Evolutionary conservation across 2,329 filamentous ascomycete species (phyloP), one percentile per base, ranked within the genome.

Genomic region (Dothistroma septosporum): DNA sequence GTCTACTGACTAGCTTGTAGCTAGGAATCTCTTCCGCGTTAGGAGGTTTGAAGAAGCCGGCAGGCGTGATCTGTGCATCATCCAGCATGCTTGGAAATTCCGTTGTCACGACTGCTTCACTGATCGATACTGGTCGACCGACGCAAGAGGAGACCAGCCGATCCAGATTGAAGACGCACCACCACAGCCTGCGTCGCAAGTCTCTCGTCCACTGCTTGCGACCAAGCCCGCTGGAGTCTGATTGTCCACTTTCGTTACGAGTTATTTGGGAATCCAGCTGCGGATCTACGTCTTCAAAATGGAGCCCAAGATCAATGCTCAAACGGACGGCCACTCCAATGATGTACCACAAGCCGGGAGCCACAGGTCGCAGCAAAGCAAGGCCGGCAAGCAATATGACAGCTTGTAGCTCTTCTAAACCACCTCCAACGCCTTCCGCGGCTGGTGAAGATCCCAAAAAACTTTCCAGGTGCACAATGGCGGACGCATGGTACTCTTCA

Each of bases 271-370:
- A 47, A 28, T 85, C 85, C 37, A 85, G 74, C 80, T 70, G 84
- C 6, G 63, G 87, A 22, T 90, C 91, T 12, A 69, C 62, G 67
- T 97, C 93, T 74, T 97, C 94, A 67, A 93, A 92, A 74, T 97
- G 92, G 31, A 97, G 79, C 10, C 94, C 94, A 1, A 97, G 82
- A 73, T 97, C 94, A 22, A 97, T 89, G 7, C 91, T 93, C 56
- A 97, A 77, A 41, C 94, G 87, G 62, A 96, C 89, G 6, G 93
- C 93, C 48, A 97, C 92, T 11, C 94, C 94, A 61, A 95, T 90
- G 63, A 97, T 97, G 76, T 97, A 97, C 93, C 93, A 97, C 49
- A 97, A 79, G 14, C 94, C 94, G 0, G 93, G 93, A 1, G 93
- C 91, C 22, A 97, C 92, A 1, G 94, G 94, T 58, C 93, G 84